Conservation (phyloP, 2,329 filamentous ascomycete genomes). For the Didymella glomerata region DNA sequence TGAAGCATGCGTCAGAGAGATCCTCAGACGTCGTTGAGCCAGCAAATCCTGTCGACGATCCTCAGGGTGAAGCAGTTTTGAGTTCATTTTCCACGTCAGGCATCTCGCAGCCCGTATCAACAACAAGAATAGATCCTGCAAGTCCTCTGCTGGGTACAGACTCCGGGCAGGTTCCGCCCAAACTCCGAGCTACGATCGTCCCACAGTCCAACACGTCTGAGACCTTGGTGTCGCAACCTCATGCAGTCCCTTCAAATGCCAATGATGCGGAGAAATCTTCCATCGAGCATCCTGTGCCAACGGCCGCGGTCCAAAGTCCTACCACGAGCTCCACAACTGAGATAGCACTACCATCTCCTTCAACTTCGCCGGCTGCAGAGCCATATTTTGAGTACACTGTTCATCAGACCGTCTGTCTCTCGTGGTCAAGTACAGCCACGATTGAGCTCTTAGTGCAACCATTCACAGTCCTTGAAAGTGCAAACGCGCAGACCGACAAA, state of each 20-base stretch:
- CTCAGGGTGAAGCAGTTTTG: neutral
- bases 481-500: conserved; percentile 29
- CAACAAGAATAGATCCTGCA: neutral
- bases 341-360: neutral
- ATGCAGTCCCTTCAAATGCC: neutral
- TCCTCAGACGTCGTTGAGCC: neutral
- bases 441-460: conserved; percentile 20
- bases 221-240: neutral
- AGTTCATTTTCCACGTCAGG: too few species aligned
- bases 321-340: neutral
- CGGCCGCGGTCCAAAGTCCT: too few species aligned
- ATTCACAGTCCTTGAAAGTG: conserved; percentile 25
- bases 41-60: neutral
- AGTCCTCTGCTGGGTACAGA: neutral
- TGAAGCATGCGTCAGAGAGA: neutral
- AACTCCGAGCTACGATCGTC: neutral
- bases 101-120: neutral
- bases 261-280: neutral
- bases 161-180: neutral
- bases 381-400: conserved; percentile 39
- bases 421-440: conserved; percentile 2
- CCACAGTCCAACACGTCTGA: neutral
- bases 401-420: conserved; percentile 22
- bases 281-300: neutral
- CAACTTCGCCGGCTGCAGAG: conserved; percentile 13